Base-by-base conservation (phyloP, 495 filamentous ascomycete genomes). In the Penicillium odoratum region DNA sequence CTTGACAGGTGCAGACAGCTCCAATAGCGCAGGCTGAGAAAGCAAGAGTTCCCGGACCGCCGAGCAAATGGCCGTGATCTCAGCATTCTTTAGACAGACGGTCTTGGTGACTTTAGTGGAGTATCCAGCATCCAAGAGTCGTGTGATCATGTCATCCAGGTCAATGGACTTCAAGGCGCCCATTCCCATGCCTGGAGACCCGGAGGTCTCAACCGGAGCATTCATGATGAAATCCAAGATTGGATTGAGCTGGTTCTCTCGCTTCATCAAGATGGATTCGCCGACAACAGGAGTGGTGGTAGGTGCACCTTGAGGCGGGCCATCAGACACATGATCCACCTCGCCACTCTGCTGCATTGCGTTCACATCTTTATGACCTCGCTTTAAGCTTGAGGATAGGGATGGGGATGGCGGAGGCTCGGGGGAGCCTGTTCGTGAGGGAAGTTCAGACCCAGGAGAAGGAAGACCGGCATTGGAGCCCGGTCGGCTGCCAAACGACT, bases 91-190 rank as follows among this genome's bases (percentile, higher is more conserved):
- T 48, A 99, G 74, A 62, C 92, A 97, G 4, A 98, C 92, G 18
- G 91, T 89, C 78, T 99, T 99, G 49, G 94, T 97, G 62, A 97
- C 89, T 70, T 98, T 98, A 46, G 92, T 90, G 33, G 94, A 90
- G 68, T 99, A 98, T 21, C 86, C 94, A 26, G 94, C 94, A 73
- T 98, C 94, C 36, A 98, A 79, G 18, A 99, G 85, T 36, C 94
- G 87, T 59, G 88, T 88, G 66, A 99, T 99, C 83, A 96, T 97
- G 67, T 98, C 94, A 66, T 99, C 94, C 47, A 99, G 78, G 74
- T 98, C 93, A 55, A 92, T 89, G 33, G 90, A 84, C 75, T 96
- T 96, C 67, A 96, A 80, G 29, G 92, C 90, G 47, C 88, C 78
- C 74, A 82, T 78, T 10, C 76, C 74, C 74, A 78, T 80, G 3